A percentile compares a stretch with the other conserved stretches of the same genome.
Evolutionary conservation across 306 rosid genomes (phyloP).

Genomic region (Pyrus betulifolia): DNA sequence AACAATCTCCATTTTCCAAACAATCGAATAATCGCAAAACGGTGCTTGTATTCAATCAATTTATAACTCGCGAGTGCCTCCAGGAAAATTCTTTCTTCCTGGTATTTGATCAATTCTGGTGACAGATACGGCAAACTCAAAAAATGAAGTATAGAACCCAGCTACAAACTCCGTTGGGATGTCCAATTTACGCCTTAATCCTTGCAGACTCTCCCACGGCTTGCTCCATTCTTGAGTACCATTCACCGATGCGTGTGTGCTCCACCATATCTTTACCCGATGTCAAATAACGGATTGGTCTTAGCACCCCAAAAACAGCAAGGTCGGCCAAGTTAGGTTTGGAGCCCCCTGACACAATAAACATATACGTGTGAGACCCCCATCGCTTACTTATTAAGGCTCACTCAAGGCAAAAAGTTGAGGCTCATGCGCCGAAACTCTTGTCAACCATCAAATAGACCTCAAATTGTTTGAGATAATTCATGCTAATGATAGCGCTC

Average conservation of each 20-base stretch:
- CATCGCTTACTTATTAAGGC: neutral
- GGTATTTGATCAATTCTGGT: neutral
- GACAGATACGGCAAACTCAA: conserved; percentile 8
- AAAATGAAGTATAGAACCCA: conserved; percentile 8
- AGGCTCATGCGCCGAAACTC: neutral
- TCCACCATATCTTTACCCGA: conserved; percentile 96
- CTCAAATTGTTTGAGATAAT: neutral
- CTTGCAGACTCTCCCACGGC: conserved; percentile 65
- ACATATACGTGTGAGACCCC: neutral
- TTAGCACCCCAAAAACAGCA: conserved; percentile 62
- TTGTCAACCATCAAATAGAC: neutral
- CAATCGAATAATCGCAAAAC: neutral
- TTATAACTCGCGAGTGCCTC: neutral
- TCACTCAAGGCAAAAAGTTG: neutral
- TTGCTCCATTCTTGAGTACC: conserved; percentile 89
- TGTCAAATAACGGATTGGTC: conserved; percentile 85
- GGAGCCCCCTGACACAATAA: conserved; percentile 41
- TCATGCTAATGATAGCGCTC: neutral
- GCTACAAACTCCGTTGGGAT: neutral
- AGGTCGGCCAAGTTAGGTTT: conserved; percentile 55
- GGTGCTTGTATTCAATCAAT: neutral
- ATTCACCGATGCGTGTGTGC: conserved; percentile 83
- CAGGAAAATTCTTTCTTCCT: neutral
- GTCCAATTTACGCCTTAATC: conserved; percentile 42
- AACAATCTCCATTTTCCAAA: conserved; percentile 9